Conservation (phyloP, 2,329 filamentous ascomycete species). For the Cryphonectria parasitica region DNA sequence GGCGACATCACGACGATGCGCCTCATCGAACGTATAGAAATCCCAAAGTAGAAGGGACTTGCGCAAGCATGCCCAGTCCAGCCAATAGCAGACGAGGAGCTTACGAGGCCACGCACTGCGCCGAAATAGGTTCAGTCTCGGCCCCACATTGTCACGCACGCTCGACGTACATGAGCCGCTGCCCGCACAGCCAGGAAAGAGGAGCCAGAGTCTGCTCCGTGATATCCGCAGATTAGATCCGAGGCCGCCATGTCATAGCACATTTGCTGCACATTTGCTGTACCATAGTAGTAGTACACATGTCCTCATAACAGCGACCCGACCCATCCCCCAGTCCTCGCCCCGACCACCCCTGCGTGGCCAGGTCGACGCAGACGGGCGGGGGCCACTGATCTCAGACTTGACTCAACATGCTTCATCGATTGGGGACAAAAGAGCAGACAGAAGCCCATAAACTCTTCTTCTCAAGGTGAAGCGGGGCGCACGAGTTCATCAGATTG, state of each 20-base stretch:
- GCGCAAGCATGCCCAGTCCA: constrained; percentile 28
- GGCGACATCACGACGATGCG: background rate
- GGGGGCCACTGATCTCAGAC: background rate
- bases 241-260: background rate
- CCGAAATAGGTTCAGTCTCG: constrained; percentile 23
- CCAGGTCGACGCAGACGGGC: background rate
- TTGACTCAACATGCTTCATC: background rate
- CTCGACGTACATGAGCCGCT: background rate
- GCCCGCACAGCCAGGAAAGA: background rate
- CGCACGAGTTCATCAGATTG: background rate
- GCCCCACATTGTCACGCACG: constrained; percentile 19
- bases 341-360: background rate
- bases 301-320: background rate
- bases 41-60: constrained; percentile 6
- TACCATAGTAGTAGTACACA: no score
- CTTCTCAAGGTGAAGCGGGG: background rate
- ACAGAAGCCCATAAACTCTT: background rate
- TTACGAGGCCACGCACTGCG: constrained; percentile 37
- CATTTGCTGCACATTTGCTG: no score
- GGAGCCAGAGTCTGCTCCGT: background rate
- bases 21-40: background rate
- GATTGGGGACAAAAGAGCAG: background rate
- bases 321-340: background rate
- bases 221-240: constrained; percentile 15
- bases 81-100: constrained; percentile 36